phyloP scores from a whole-genome alignment of 192 early-diverging fungal genomes.

The Coemansia sp. region DNA sequence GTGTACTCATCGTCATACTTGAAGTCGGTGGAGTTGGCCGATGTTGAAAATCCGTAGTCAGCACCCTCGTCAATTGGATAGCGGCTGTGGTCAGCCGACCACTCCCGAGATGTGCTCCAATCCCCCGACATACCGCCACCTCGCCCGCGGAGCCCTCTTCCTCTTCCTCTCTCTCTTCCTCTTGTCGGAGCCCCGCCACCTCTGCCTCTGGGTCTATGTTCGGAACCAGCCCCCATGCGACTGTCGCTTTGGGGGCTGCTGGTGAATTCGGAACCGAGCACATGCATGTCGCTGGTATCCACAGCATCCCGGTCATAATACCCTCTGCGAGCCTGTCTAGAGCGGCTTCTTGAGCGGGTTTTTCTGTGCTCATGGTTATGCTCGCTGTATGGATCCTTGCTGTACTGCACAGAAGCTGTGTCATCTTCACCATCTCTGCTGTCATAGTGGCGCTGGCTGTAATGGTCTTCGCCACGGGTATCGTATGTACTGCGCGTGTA shows the following conservation, averaged over 20 bases:
- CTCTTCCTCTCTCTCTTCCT: slow-evolving; percentile 11
- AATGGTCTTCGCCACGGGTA: neutral
- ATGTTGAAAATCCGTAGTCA: slow-evolving; percentile 3
- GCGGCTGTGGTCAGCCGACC: slow-evolving; percentile 1
- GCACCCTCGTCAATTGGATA: neutral
- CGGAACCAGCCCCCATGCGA: slow-evolving; percentile 4
- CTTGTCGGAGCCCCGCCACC: slow-evolving; percentile 1
- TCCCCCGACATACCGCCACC: slow-evolving; percentile 10
- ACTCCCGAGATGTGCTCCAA: neutral
- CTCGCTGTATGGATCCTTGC: neutral
- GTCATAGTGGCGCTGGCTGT: neutral
- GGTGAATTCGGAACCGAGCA: neutral
- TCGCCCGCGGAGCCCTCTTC: slow-evolving; percentile 9
- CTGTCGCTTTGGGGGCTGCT: neutral
- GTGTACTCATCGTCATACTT: neutral
- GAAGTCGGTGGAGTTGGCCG: neutral
- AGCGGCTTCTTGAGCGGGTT: neutral
- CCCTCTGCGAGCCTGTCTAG: neutral
- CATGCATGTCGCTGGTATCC: neutral
- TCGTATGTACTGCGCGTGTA: neutral
- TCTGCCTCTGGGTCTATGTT: slow-evolving; percentile 12
- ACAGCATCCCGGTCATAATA: slow-evolving; percentile 16
- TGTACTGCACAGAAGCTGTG: neutral
- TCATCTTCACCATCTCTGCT: neutral
- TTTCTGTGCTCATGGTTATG: neutral